A percentile compares a stretch with the other conserved stretches of the same genome.
Conservation (phyloP, 148 eudicot genomes). For the Agrostemma githago region DNA sequence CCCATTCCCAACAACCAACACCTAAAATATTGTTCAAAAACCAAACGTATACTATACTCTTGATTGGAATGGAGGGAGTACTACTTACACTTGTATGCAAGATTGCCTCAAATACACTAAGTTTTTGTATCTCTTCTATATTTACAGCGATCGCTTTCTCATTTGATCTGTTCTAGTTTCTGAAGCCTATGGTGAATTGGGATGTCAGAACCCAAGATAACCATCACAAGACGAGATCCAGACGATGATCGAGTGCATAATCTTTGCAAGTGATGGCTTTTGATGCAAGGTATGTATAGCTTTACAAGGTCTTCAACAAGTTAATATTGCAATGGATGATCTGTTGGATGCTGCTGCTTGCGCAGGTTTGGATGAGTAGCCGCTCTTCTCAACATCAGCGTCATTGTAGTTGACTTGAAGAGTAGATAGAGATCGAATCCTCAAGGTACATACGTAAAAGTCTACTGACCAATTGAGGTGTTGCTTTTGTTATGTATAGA, state of each 20-base stretch:
- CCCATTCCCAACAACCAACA: too few species aligned
- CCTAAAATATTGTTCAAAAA: too few species aligned
- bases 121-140: too few species aligned
- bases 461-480: conserved; percentile 1
- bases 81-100: too few species aligned
- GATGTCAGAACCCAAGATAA: conserved; percentile 39
- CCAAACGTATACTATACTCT: too few species aligned
- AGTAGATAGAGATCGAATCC: conserved; percentile 1
- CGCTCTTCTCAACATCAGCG: conserved; percentile 42
- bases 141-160: background rate
- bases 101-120: too few species aligned
- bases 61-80: too few species aligned
- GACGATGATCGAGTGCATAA: conserved; percentile 40
- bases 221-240: conserved; percentile 27
- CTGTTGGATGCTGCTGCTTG: background rate
- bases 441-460: background rate
- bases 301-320: conserved; percentile 26
- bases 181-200: conserved; percentile 32
- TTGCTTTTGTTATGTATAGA: conserved; percentile 8
- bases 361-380: conserved; percentile 24
- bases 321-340: background rate
- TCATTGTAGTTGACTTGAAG: conserved; percentile 40
- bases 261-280: conserved; percentile 43
- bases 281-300: conserved; percentile 46
- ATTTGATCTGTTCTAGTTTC: conserved; percentile 15